Base-by-base conservation (phyloP, 441 rosid genomes). In the Omphalea diandra region DNA sequence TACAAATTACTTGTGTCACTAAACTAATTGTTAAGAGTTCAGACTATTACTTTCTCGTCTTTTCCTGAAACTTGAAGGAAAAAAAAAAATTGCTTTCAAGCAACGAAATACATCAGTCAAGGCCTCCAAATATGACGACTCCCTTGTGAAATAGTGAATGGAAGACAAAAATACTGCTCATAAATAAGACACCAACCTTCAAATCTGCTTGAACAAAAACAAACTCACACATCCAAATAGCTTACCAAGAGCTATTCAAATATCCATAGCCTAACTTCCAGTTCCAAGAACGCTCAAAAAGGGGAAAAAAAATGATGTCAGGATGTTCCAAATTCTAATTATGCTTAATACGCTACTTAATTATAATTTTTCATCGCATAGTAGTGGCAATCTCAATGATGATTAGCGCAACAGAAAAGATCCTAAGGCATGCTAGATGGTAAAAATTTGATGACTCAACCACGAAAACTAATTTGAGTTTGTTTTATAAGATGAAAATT, bases 71-170 rank as follows among this genome's bases (percentile, higher is more conserved):
- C 3, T 46, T 14, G 17, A 46, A 3, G 17, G 17, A 46, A 3
- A 46, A 46, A 46, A 2, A 4, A 15, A 17, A 46, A 46, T 7
- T 22, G 56, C 56, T 26, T 52, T 52, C 56, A 52, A 22, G 56
- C 56, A 24, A 24, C 31, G 49, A 52, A 52, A 24, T 15, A 63
- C 5, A 44, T 1, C 38, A 63, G 67, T 44, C 67, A 63, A 63
- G 44, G 54, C 67, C 67, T 43, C 38, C 67, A 49, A 32, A n/a
- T 49, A 65, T 32, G 69, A 65, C 57, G 10, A 44, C 58, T 65
- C 27, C 12, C 14, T 64, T 46, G 17, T 46, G 15, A 18, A 65
- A n/a, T 36, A 31, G 27, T 27, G 54, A 18, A 65, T 65, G 18
- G 41, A 46, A 64, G 1, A 26, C 22, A 41, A 7, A 22, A 24